A percentile compares a stretch with the other conserved stretches of the same genome.
These are phyloP conservation scores for Anthoceros angustus DNA, from an alignment of 225 moss, liverwort and hornwort species.

Conservation along the genomic window DNA sequence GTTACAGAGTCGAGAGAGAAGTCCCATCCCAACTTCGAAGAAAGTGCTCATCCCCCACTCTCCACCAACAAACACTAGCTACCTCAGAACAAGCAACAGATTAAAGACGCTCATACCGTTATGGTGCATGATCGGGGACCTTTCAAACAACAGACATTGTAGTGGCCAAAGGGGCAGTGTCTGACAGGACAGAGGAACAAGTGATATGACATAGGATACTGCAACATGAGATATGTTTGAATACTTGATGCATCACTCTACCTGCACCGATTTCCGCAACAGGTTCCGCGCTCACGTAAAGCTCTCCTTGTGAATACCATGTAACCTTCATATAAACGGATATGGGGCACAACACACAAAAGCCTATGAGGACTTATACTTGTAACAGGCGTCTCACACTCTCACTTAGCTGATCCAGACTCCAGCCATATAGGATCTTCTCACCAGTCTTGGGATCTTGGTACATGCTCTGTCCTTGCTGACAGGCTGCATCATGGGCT, in stretches of 20 bases:
- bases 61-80: background rate
- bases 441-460: background rate
- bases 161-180: conserved; percentile 2
- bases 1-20: background rate
- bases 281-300: background rate
- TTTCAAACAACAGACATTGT: conserved; percentile 1
- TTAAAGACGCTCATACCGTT: background rate
- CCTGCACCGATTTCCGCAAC: background rate
- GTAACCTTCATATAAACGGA: background rate
- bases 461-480: background rate
- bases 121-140: background rate
- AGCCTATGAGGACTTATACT: background rate
- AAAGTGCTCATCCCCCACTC: too few species aligned
- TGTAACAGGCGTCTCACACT: background rate
- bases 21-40: too few species aligned
- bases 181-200: background rate
- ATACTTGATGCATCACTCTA: background rate
- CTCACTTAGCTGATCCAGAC: too few species aligned
- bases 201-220: background rate
- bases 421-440: background rate
- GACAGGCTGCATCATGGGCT: background rate
- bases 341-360: background rate
- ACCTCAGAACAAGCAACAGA: background rate
- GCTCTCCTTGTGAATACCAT: background rate
- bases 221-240: background rate